phyloP scores from a whole-genome alignment of 2,329 filamentous ascomycete genomes.

The Xylariaceae sp. region DNA sequence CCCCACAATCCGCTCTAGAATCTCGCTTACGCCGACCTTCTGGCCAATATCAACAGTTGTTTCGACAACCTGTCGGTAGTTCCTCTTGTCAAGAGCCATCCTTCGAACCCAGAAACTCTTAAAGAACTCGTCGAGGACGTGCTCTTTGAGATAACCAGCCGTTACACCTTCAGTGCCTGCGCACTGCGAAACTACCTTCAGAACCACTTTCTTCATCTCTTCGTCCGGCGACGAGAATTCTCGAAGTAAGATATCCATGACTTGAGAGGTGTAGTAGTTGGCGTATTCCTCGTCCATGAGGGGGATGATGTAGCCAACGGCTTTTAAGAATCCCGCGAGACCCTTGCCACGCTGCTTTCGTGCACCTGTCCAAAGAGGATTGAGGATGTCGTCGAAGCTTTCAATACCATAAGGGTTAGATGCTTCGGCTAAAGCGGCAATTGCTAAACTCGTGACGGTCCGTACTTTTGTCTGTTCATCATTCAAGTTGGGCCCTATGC shows the following conservation, averaged over 20 bases:
- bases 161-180: slow-evolving; percentile 94
- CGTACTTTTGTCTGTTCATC: slow-evolving; percentile 98
- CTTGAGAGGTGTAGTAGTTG: slow-evolving; percentile 98
- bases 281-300: slow-evolving; percentile 99
- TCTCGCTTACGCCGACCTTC: slow-evolving; percentile 97
- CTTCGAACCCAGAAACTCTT: slow-evolving; percentile 98
- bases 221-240: slow-evolving; percentile 98
- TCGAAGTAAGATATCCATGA: slow-evolving; percentile 96
- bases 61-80: slow-evolving; percentile 97
- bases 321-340: slow-evolving; percentile 93
- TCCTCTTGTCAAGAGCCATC: slow-evolving; percentile 96
- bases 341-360: slow-evolving; percentile 97
- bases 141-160: slow-evolving; percentile 90
- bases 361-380: slow-evolving; percentile 95
- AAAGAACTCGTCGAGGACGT: slow-evolving; percentile 95
- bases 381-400: slow-evolving; percentile 96
- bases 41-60: slow-evolving; percentile 96
- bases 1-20: slow-evolving; percentile 88
- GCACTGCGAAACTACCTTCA: slow-evolving; percentile 97
- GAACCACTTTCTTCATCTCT: slow-evolving; percentile 99
- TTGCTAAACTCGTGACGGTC: slow-evolving; percentile 92
- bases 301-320: slow-evolving; percentile 96
- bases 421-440: slow-evolving; percentile 92
- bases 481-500: slow-evolving; percentile 92
- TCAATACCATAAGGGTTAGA: slow-evolving; percentile 99